These are phyloP conservation scores for Cornus controversa DNA, from an alignment of 148 eudicot genomes.

Conservation along the genomic window DNA sequence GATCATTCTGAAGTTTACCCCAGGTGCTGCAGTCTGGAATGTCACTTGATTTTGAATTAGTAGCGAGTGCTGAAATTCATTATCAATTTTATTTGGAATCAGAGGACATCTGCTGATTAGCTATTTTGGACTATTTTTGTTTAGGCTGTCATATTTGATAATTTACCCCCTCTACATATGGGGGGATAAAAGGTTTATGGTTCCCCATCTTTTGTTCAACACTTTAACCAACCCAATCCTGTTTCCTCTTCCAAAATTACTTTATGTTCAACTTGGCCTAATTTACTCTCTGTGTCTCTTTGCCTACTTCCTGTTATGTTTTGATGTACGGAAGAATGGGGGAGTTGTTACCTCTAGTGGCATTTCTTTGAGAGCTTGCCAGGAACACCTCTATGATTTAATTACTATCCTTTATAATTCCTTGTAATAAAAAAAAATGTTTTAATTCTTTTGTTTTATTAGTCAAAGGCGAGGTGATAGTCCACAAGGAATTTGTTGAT, in stretches of 20 bases:
- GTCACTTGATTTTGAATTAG: not conserved
- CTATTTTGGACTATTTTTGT: not conserved
- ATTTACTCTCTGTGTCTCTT: not conserved
- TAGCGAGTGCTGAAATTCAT: not conserved
- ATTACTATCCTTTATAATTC: no score
- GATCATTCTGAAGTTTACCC: not conserved
- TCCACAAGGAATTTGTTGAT: not conserved
- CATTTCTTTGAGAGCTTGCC: not conserved
- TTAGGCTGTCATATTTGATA: no score
- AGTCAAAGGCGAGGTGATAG: not conserved
- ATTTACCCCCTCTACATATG: no score
- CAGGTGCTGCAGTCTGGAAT: not conserved
- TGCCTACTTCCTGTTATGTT: not conserved
- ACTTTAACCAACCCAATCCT: not conserved
- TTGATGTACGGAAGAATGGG: not conserved
- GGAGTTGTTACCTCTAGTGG: not conserved
- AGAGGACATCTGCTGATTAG: not conserved
- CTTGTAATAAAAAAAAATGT: not conserved
- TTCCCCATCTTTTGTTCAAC: not conserved
- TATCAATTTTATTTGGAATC: not conserved
- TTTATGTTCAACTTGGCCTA: not conserved
- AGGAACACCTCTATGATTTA: not conserved
- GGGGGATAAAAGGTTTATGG: not conserved
- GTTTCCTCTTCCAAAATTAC: not conserved
- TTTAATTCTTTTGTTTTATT: no score